These are phyloP conservation scores for Coemansia sp. DNA, from an alignment of 371 early-diverging fungal species.

Conservation along the genomic window DNA sequence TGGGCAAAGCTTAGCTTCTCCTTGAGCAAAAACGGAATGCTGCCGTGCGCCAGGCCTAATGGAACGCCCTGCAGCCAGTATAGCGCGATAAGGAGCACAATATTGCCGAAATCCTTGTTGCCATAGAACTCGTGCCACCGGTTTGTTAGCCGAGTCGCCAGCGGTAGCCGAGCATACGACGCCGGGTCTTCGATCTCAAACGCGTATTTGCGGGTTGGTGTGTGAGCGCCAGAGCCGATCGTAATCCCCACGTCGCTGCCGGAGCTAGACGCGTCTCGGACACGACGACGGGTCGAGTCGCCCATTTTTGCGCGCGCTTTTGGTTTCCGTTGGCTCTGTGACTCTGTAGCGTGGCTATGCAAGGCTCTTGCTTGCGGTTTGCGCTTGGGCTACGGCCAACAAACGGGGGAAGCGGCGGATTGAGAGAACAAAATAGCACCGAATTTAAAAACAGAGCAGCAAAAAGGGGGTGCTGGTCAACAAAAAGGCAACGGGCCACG, in stretches of 20 bases:
- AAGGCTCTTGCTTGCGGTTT: neutral
- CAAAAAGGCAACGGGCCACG: neutral
- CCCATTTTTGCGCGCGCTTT: conserved; percentile 9
- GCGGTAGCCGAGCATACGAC: conserved; percentile 12
- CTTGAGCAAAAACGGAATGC: conserved; percentile 92
- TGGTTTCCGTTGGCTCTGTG: conserved; percentile 5
- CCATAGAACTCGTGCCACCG: conserved; percentile 34
- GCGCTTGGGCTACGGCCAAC: conserved; percentile 1
- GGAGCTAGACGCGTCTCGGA: conserved; percentile 13
- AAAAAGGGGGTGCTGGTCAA: neutral
- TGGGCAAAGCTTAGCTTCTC: conserved; percentile 85
- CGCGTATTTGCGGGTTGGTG: conserved; percentile 25
- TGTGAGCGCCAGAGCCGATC: conserved; percentile 24
- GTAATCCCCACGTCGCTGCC: conserved; percentile 37
- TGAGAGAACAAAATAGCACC: no score
- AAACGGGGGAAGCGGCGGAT: neutral
- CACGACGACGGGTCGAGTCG: conserved; percentile 6
- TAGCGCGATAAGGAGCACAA: conserved; percentile 43
- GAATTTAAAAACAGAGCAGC: no score
- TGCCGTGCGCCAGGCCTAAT: conserved; percentile 87
- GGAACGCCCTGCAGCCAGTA: conserved; percentile 94
- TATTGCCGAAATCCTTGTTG: conserved; percentile 51
- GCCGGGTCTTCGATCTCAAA: conserved; percentile 46
- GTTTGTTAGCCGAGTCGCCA: neutral
- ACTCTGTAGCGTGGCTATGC: neutral